Base-by-base conservation (phyloP, 2,329 filamentous ascomycete genomes). In the Grosmannia clavigera region DNA sequence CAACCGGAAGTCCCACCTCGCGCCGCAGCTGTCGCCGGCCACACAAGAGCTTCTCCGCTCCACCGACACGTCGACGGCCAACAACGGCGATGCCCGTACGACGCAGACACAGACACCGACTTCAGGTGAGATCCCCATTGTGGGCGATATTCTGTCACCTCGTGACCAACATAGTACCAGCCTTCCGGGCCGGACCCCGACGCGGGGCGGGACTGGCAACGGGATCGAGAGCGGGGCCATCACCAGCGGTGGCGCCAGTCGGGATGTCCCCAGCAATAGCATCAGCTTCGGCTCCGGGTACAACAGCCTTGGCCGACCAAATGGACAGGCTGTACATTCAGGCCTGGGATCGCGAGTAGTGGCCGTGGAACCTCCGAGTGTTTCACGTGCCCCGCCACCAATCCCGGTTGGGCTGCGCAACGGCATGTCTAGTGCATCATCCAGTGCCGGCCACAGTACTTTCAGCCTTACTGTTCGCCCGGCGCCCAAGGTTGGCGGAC, bases 1-100 rank as follows among this genome's bases (percentile, higher is more conserved):
- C 73, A 96, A 96, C 73, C 89, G 94, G 70, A 96, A 95, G 73
- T 96, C 92, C 33, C 92, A 96, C 71, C 81, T 96, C 46, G 88
- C 86, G 19, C 90, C 91, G 40, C 86, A 88, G 68, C 78, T 88
- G 51, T 89, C 87, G 12, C 90, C 91, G 1, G 83, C 88, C 10
- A 90, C 88, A 1, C 85, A 89, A 69, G 87, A 90, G 12, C 80
- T 92, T 40, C 80, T 91, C 55, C 83, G 86, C 61, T 81, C 81
- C 31, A 78, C 74, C 66, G 82, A 85, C 66, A 85, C 82, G 12
- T 81, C 83, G 7, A 82, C 76, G 22, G 1, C 62, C 71, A 72
- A 67, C 70, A 77, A 57, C 33, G 74, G 77, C 56, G 74, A 75
- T 55, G 76, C 76, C 59, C 73, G 75, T 60, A 74, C 76, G 55